Evolutionary conservation across 805 yeast genomes (phyloP), one percentile per base, ranked within the genome.

Genomic region (Candida boleticola): DNA sequence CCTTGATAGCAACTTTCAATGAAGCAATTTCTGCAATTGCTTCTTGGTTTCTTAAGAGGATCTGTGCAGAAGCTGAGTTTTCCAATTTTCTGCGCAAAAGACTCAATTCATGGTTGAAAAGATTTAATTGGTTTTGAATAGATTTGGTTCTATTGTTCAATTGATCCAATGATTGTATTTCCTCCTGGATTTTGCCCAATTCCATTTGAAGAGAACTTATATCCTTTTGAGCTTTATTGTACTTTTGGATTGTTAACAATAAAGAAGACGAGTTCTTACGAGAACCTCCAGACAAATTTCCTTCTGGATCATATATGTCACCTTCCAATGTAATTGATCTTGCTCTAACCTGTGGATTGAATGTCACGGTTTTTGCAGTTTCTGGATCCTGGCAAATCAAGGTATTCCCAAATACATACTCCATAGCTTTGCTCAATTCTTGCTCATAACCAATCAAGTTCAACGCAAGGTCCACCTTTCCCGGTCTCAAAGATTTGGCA

Each of bases 231-330:
- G 76, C 54, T 13, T 54, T 60, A 52, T 85, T 85, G 50, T 75
- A 83, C 44, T 77, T 77, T 53, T 84, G 92, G 58, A 89, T 78
- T 34, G 77, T 79, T 9, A 79, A 59, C 43, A 90, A 68, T 2
- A 85, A 61, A 0, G 89, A 76, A 1, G 79, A 73, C 13, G 77
- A 66, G 37, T 71, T 69, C 48, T 73, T 80, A 51, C 92, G 74
- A 17, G 95, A 82, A n/a, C 98, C 98, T 37, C 99, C 99, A 1
- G 97, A 86, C 21, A 93, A 69, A 5, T 96, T 87, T 13, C 99
- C 99, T 50, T 85, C 89, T 0, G 99, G 99, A 58, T 93, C 99
- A 63, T 90, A 93, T 9, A 84, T 77, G 60, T 93, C 99, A 39
- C 99, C 99, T 41, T 89, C 90, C 26, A 86, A 60, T 0, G 99